phyloP scores from a whole-genome alignment of 805 yeast genomes.

The Starmerella asiatica region DNA sequence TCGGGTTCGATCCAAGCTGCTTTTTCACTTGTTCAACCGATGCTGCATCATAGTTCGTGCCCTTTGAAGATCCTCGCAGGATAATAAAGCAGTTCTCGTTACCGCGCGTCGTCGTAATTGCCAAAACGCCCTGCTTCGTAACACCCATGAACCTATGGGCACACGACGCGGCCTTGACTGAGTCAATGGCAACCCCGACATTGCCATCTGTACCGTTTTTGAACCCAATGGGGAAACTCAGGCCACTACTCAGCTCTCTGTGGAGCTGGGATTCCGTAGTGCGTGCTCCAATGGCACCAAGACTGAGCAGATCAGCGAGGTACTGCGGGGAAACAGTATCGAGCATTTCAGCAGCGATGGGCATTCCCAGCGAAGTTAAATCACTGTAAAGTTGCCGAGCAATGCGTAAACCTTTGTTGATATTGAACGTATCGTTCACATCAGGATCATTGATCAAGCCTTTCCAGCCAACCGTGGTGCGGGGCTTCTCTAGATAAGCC shows the following conservation, averaged over 20 bases:
- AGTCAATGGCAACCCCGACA: conserved; percentile 83
- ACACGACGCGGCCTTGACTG: conserved; percentile 79
- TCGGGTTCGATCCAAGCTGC: conserved; percentile 39
- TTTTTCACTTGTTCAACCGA: conserved; percentile 65
- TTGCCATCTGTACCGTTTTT: conserved; percentile 98
- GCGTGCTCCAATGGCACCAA: conserved; percentile 98
- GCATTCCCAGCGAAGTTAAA: conserved; percentile 65
- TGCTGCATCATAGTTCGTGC: conserved; percentile 79
- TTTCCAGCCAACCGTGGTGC: conserved; percentile 99
- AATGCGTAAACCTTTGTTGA: conserved; percentile 82
- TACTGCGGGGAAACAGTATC: conserved; percentile 96
- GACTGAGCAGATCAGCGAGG: conserved; percentile 75
- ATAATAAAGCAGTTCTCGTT: conserved; percentile 88
- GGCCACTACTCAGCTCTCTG: conserved; percentile 93
- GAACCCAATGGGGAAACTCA: conserved; percentile 98
- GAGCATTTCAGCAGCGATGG: conserved; percentile 95
- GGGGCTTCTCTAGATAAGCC: conserved; percentile 95
- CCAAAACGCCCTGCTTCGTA: conserved; percentile 93
- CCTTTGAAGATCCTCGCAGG: conserved; percentile 88
- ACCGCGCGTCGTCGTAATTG: conserved; percentile 92
- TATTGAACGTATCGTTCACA: conserved; percentile 79
- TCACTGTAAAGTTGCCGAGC: conserved; percentile 76
- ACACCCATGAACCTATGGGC: conserved; percentile 95
- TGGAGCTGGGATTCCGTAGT: conserved; percentile 97
- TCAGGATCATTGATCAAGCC: conserved; percentile 97